Conservation (phyloP, 2,329 filamentous ascomycete species). For the Exophiala mesophila region DNA sequence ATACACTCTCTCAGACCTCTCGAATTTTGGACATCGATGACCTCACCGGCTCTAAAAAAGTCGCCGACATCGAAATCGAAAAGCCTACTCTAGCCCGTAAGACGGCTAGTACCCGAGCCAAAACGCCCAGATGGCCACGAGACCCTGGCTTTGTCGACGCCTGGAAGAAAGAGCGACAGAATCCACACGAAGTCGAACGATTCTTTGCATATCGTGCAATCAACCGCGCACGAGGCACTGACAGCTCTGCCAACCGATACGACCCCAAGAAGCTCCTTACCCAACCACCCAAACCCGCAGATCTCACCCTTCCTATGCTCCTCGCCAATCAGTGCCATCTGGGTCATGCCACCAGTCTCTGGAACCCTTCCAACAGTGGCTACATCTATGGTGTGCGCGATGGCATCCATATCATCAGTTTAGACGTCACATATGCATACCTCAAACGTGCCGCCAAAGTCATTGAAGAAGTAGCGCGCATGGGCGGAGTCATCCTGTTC, state of each 20-base stretch:
- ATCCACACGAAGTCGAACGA: not conserved
- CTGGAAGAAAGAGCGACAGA: not conserved
- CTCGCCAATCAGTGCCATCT: constrained; percentile 84
- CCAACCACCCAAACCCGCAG: constrained; percentile 69
- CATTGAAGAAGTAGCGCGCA: constrained; percentile 76
- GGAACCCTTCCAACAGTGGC: constrained; percentile 89
- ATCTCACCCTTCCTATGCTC: constrained; percentile 85
- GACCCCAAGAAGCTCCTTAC: constrained; percentile 38
- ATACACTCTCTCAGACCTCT: constrained; percentile 15
- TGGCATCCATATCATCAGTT: constrained; percentile 85
- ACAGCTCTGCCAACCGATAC: constrained; percentile 17
- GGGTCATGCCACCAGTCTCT: constrained; percentile 83
- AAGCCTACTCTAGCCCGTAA: not conserved
- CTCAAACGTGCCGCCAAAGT: constrained; percentile 90
- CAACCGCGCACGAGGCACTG: constrained; percentile 4
- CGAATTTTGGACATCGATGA: constrained; percentile 7
- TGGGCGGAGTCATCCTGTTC: constrained; percentile 82
- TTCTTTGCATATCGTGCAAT: not conserved
- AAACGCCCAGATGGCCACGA: constrained; percentile 2
- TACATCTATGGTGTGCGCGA: constrained; percentile 91
- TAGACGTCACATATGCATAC: constrained; percentile 83
- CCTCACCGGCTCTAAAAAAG: not conserved
- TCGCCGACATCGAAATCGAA: not conserved
- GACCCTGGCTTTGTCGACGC: constrained; percentile 2
- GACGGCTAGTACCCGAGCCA: not conserved